A percentile compares a stretch with the other conserved stretches of the same genome.
phyloP scores from a whole-genome alignment of 1,284 basidiomycete species.

The Ceraceosorus guamensis region DNA sequence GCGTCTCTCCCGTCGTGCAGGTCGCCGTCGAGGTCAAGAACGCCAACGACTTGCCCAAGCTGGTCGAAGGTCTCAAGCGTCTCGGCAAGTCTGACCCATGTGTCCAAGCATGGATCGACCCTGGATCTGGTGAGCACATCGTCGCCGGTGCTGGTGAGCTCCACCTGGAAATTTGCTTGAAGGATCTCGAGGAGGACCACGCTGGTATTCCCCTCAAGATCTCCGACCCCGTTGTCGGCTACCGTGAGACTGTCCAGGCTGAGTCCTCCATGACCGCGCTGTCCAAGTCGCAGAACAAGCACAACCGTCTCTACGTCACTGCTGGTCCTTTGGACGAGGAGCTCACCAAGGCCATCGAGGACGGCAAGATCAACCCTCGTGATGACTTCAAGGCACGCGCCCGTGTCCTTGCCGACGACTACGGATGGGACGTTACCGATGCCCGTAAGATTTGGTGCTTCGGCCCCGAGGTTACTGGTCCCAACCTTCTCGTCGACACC shows the following conservation, averaged over 20 bases:
- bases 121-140: slow-evolving; percentile 96
- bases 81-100: slow-evolving; percentile 99
- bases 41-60: slow-evolving; percentile 95
- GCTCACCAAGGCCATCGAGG: slow-evolving; percentile 85
- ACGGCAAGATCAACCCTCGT: slow-evolving; percentile 75
- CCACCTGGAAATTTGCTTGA: slow-evolving; percentile 98
- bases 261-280: slow-evolving; percentile 93
- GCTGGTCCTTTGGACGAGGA: slow-evolving; percentile 90
- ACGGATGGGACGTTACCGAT: slow-evolving; percentile 97
- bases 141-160: slow-evolving; percentile 99
- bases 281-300: slow-evolving; percentile 99
- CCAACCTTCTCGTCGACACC: slow-evolving; percentile 93
- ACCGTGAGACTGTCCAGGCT: slow-evolving; percentile 94
- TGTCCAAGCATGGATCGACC: slow-evolving; percentile 87
- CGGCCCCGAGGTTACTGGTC: slow-evolving; percentile 94
- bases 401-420: slow-evolving; percentile 90
- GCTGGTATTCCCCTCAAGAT: slow-evolving; percentile 98
- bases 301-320: slow-evolving; percentile 95
- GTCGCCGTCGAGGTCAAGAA: slow-evolving; percentile 99
- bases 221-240: slow-evolving; percentile 96
- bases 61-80: slow-evolving; percentile 99
- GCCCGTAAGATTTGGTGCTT: slow-evolving; percentile 99
- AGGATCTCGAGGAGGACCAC: slow-evolving; percentile 99
- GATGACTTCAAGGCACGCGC: slow-evolving; percentile 98
- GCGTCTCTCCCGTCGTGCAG: slow-evolving; percentile 96